Base-by-base conservation (phyloP, 1,284 basidiomycete genomes). In the Ceratobasidium sp. region DNA sequence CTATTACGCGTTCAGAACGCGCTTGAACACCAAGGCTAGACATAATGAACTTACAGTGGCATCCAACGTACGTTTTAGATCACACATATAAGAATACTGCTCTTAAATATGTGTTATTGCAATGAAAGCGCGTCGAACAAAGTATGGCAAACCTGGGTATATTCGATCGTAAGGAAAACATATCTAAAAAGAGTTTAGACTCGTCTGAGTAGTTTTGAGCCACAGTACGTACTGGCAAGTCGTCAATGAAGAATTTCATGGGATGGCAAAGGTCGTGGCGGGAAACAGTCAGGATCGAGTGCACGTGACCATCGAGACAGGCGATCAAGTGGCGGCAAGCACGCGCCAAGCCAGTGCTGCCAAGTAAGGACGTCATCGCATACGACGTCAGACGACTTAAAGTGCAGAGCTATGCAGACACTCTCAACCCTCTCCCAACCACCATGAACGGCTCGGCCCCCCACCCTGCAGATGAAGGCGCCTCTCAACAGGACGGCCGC, bases 81-180 rank as follows among this genome's bases (percentile, higher is more conserved):
- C 97, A 82, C 95, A 96, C 96, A 99, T 98, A 80, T 99, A 99
- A 49, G 94, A 91, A 89, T 96, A 98, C 88, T 98, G 97, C 80
- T 98, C 97, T 92, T 80, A 44, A 28, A 44, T 66, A 67, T 32
- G 73, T 78, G 57, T 62, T 79, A 79, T 80, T 70, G 35, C 78
- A 80, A 71, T 80, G 79, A 54, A 18, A 49, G 23, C 18, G 13
- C 59, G 32, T 30, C 38, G 32, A 54, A 47, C 41, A 41, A 28
- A n/a, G 16, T 5, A 47, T 50, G 55, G 78, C 83, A 67, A 79
- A 92, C 91, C 92, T 80, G 92, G 92, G 80, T 93, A 93, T 79
- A 93, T 93, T 81, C 91, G 87, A 85, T 96, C 94, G 82, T 96
- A 96, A 82, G 94, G 94, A 82, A 98, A 98, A 78, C 95, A 85